Conservation (phyloP, 352 stramenopile genomes). For the Globisporangium alternatum region DNA sequence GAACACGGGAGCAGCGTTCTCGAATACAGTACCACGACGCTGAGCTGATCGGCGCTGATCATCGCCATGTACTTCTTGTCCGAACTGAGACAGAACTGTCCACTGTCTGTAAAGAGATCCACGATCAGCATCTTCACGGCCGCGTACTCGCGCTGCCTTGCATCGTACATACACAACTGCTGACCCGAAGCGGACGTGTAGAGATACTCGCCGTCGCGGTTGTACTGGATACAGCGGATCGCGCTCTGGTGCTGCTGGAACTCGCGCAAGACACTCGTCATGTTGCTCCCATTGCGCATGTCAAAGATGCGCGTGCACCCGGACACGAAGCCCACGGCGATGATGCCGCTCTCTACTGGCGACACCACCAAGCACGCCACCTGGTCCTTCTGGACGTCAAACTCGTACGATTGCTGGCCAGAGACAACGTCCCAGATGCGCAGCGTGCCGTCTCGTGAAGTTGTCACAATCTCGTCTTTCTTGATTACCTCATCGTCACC, state of each 20-base stretch:
- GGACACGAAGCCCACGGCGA: conserved; percentile 78
- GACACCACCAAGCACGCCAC: conserved; percentile 65
- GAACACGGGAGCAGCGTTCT: conserved; percentile 34
- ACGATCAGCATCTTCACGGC: conserved; percentile 70
- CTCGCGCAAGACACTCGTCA: conserved; percentile 49
- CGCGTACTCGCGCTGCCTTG: conserved; percentile 37
- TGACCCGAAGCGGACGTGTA: conserved; percentile 52
- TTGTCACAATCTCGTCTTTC: conserved; percentile 55
- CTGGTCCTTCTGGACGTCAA: conserved; percentile 63
- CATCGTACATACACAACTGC: conserved; percentile 71
- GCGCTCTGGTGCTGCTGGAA: conserved; percentile 83
- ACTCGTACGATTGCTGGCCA: conserved; percentile 80
- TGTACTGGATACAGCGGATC: conserved; percentile 57
- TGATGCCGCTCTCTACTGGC: conserved; percentile 29
- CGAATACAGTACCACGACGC: conserved; percentile 38
- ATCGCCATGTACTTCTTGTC: conserved; percentile 39
- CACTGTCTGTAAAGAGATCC: conserved; percentile 31
- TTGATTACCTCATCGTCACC: not conserved
- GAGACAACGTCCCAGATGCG: conserved; percentile 75
- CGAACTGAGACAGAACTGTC: conserved; percentile 34
- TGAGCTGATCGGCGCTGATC: conserved; percentile 26
- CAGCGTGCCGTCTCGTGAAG: conserved; percentile 71
- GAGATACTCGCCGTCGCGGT: conserved; percentile 34
- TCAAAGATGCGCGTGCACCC: conserved; percentile 86
- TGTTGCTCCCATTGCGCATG: conserved; percentile 27